Conservation (phyloP, 257 asterid species). For the Marsdenia floribunda region DNA sequence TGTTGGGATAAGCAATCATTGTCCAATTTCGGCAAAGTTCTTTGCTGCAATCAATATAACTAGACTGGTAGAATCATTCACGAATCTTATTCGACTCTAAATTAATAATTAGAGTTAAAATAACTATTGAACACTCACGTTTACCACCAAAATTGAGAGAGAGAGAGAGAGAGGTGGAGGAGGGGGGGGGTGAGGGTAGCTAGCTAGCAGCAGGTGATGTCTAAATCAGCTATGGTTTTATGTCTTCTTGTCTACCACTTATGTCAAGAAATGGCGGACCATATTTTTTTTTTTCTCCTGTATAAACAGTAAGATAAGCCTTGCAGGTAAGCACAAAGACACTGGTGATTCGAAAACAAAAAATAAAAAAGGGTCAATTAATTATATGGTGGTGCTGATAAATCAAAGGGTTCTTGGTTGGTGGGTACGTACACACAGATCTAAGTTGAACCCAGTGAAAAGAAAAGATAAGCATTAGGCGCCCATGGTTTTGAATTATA, state of each 20-base stretch:
- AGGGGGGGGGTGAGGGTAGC: too few relatives aligned
- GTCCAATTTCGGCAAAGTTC: too few relatives aligned
- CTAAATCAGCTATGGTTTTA: background rate
- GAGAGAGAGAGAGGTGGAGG: too few relatives aligned
- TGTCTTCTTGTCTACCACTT: constrained; percentile 3
- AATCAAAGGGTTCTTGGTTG: constrained; percentile 5
- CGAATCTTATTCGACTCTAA: too few relatives aligned
- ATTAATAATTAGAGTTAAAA: too few relatives aligned
- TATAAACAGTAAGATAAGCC: background rate
- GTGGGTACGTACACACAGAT: background rate
- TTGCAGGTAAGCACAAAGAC: background rate
- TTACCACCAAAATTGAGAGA: too few relatives aligned
- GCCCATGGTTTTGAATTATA: constrained; percentile 8
- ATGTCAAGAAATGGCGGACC: constrained; percentile 6
- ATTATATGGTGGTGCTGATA: background rate
- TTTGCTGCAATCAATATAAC: too few relatives aligned
- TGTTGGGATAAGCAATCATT: too few relatives aligned
- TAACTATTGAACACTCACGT: too few relatives aligned
- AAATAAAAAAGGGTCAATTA: background rate
- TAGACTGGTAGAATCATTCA: too few relatives aligned
- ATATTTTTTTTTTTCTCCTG: background rate
- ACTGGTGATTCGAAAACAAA: too few relatives aligned
- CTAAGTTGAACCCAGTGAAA: background rate
- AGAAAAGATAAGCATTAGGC: background rate
- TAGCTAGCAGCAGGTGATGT: background rate